These are phyloP conservation scores for Malus hybrid DNA, from an alignment of 331 rosid genomes.

Conservation along the genomic window DNA sequence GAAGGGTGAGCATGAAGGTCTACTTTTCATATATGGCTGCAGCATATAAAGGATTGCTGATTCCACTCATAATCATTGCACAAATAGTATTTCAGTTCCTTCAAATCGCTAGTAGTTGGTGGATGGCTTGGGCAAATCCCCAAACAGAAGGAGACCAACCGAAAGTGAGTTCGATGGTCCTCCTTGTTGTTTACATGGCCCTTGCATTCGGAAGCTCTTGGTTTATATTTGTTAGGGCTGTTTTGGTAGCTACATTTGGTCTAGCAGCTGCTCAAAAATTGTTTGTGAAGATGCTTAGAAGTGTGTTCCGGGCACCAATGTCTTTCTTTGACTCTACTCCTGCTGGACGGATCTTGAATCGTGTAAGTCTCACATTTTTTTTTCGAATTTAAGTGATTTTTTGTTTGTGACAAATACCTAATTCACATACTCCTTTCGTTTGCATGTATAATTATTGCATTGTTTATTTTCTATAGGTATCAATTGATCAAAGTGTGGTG, in stretches of 20 bases:
- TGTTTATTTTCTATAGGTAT: constrained; percentile 50
- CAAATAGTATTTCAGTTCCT: constrained; percentile 92
- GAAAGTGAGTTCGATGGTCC: constrained; percentile 71
- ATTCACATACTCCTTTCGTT: neutral
- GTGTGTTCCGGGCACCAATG: constrained; percentile 86
- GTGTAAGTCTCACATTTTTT: constrained; percentile 40
- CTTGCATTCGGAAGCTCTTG: constrained; percentile 95
- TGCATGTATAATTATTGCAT: constrained; percentile 14
- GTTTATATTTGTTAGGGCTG: constrained; percentile 80
- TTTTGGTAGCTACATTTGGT: constrained; percentile 88
- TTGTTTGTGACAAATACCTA: neutral
- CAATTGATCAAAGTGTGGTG: constrained; percentile 94
- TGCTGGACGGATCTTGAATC: constrained; percentile 93
- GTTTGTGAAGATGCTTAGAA: constrained; percentile 78
- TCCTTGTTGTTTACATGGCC: constrained; percentile 89
- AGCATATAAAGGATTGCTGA: constrained; percentile 81
- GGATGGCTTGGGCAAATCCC: constrained; percentile 99
- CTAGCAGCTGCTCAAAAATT: constrained; percentile 87
- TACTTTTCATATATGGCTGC: constrained; percentile 98
- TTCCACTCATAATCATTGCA: constrained; percentile 84
- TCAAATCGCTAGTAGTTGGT: constrained; percentile 99
- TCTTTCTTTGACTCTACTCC: constrained; percentile 98
- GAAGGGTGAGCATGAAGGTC: constrained; percentile 98
- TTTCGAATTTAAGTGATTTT: neutral
- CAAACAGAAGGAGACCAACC: constrained; percentile 91